Percentiles rank a stretch among this genome's conserved stretches.
Conservation (phyloP, 495 filamentous ascomycete genomes). For the Neurospora sp. region DNA sequence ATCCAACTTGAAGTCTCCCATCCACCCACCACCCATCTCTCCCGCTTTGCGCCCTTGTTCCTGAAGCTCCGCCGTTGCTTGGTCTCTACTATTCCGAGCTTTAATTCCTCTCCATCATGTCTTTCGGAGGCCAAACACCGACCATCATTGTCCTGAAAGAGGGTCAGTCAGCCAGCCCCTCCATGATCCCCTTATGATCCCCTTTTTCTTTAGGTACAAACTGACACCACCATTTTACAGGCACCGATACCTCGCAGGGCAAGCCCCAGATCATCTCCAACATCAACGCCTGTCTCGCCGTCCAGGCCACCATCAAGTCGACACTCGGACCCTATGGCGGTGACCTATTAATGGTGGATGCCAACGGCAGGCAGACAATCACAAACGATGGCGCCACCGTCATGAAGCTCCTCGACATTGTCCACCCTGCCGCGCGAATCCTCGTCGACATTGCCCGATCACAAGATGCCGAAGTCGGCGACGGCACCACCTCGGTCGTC, state of each 20-base stretch:
- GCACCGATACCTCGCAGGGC: slow-evolving; percentile 93
- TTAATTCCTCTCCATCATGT: slow-evolving; percentile 46
- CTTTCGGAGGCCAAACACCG: slow-evolving; percentile 95
- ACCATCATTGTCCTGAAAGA: slow-evolving; percentile 98
- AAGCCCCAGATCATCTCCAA: slow-evolving; percentile 96
- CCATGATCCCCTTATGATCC: slow-evolving; percentile 10
- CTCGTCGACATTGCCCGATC: slow-evolving; percentile 97
- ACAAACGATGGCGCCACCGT: slow-evolving; percentile 99
- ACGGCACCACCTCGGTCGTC: slow-evolving; percentile 94
- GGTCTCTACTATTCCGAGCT: neutral
- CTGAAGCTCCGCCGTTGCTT: slow-evolving; percentile 8
- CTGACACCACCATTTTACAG: slow-evolving; percentile 36
- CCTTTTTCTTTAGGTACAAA: slow-evolving; percentile 1
- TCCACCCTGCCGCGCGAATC: slow-evolving; percentile 95
- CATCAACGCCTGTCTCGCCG: slow-evolving; percentile 97
- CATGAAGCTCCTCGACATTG: slow-evolving; percentile 97
- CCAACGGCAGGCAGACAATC: slow-evolving; percentile 91
- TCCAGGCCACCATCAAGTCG: slow-evolving; percentile 88
- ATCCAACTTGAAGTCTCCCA: neutral
- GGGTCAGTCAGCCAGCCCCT: slow-evolving; percentile 49
- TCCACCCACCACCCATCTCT: slow-evolving; percentile 4
- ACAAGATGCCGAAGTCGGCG: slow-evolving; percentile 97
- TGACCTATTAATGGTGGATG: slow-evolving; percentile 89
- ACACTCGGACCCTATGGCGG: slow-evolving; percentile 97
- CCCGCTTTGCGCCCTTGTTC: neutral